A percentile compares a stretch with the other conserved stretches of the same genome.
phyloP scores from a whole-genome alignment of 495 filamentous ascomycete species.

The Penicillium waksmanii region DNA sequence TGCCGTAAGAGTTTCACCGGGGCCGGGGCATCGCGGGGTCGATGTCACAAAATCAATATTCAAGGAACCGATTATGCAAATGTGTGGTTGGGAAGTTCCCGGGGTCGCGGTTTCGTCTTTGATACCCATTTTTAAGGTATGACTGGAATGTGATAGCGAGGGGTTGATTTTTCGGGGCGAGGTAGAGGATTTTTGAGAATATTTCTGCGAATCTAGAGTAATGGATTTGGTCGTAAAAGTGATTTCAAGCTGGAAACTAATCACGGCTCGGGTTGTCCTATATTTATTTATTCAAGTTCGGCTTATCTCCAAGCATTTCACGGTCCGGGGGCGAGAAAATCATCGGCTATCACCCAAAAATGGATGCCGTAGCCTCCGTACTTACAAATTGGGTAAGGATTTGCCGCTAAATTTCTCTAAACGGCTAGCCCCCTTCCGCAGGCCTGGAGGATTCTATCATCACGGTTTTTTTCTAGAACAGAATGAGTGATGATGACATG shows the following conservation, averaged over 20 bases:
- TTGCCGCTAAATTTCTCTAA: background rate
- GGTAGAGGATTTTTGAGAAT: too few species aligned
- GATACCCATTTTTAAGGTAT: conserved; percentile 13
- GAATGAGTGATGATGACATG: too few species aligned
- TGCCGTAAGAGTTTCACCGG: conserved; percentile 35
- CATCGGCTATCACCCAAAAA: background rate
- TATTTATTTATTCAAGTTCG: background rate
- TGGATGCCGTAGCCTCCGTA: conserved; percentile 9
- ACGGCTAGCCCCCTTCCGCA: background rate
- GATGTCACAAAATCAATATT: conserved; percentile 36
- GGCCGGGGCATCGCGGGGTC: conserved; percentile 26
- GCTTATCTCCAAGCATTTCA: background rate
- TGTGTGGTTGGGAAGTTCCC: conserved; percentile 14
- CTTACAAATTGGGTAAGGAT: conserved; percentile 1
- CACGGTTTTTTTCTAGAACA: too few species aligned
- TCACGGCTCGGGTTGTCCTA: background rate
- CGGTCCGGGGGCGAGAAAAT: background rate
- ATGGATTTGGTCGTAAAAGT: background rate
- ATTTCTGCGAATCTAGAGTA: background rate
- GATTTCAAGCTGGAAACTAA: background rate
- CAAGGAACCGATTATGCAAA: conserved; percentile 31
- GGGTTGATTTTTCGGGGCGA: background rate
- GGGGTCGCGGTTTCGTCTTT: conserved; percentile 5
- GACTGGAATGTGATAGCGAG: background rate
- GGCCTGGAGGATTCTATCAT: too few species aligned